Base-by-base conservation (phyloP, 352 stramenopile species). In the Poterioochromonas sp. region DNA sequence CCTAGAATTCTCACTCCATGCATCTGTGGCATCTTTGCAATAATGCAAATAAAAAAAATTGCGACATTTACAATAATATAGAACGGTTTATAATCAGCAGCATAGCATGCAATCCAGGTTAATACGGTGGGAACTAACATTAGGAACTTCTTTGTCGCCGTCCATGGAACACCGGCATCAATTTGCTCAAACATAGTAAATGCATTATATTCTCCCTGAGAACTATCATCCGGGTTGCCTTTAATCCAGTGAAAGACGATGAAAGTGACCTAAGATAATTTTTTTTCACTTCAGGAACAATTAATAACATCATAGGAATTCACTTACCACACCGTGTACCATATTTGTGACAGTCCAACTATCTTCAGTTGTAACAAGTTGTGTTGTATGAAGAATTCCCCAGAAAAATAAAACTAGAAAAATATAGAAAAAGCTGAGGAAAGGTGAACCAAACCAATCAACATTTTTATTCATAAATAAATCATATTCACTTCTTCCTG, bases 191-290 rank as follows among this genome's bases (percentile, higher is more conserved):
- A 96, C 82, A 95, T 93, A 35, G 91, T 96, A 63, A 95, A 85
- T 73, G 94, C 90, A 58, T 91, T 91, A 85, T 94, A 96, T 83
- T 95, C 90, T 68, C 91, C 91, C 85, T 94, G 91, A 71, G 87
- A 93, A 62, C 89, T 90, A 78, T 96, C 90, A 65, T 95, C 91
- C 0, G 91, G 90, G 41, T 89, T 95, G 51, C 91, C 91, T 84
- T 96, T 96, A 79, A 94, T 94, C 90, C 90, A 96, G 83, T 96
- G 91, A 86, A 96, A 94, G 79, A 95, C 93, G 40, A 89, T 85
- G 73, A 96, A 96, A 32, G 90, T 94, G 44, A 94, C 85, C 90
- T 92, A 69, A n/a, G 3, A 20, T 35, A 68, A 68, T 35, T 39
- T 15, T 32, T 1, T 47, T 35, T 44, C 53, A 35, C 32, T 68